These are phyloP conservation scores for Paraconiothyrium sp. DNA, from an alignment of 2,329 filamentous ascomycete species.

Conservation along the genomic window DNA sequence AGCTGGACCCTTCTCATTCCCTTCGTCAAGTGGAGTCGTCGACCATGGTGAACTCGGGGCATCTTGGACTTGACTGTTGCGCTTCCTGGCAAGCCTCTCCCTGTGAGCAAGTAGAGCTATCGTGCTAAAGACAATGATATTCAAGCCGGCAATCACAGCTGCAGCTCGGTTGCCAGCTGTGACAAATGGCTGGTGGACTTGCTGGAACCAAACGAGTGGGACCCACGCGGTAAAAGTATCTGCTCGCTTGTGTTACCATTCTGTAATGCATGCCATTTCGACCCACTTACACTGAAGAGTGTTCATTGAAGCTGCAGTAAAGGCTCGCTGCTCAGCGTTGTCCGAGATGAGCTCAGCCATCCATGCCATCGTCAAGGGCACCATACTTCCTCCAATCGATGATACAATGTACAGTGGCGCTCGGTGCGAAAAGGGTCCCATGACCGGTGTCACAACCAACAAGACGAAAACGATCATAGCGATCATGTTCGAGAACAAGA, in stretches of 20 bases:
- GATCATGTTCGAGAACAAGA: conserved; percentile 30
- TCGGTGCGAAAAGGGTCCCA: conserved; percentile 27
- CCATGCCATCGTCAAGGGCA: conserved; percentile 27
- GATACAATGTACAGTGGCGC: conserved; percentile 28
- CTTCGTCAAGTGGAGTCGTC: neutral
- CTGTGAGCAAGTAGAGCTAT: conserved; percentile 21
- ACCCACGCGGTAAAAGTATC: conserved; percentile 26
- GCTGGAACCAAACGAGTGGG: conserved; percentile 27
- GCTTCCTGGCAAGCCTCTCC: conserved; percentile 21
- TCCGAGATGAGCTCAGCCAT: conserved; percentile 25
- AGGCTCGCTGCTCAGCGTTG: conserved; percentile 23
- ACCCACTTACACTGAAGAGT: conserved; percentile 20
- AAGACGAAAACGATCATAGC: conserved; percentile 31
- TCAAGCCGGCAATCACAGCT: conserved; percentile 24
- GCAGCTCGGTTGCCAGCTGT: conserved; percentile 25
- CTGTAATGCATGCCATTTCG: neutral
- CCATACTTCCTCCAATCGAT: conserved; percentile 24
- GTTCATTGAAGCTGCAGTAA: conserved; percentile 23
- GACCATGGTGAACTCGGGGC: neutral
- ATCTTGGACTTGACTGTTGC: neutral
- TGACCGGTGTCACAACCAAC: conserved; percentile 27
- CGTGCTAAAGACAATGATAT: conserved; percentile 23
- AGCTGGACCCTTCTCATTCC: neutral
- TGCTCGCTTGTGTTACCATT: neutral
- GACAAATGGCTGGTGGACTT: conserved; percentile 24